Base-by-base conservation (phyloP, 371 early-diverging fungal genomes). In the Apophysomyces trapeziformis region DNA sequence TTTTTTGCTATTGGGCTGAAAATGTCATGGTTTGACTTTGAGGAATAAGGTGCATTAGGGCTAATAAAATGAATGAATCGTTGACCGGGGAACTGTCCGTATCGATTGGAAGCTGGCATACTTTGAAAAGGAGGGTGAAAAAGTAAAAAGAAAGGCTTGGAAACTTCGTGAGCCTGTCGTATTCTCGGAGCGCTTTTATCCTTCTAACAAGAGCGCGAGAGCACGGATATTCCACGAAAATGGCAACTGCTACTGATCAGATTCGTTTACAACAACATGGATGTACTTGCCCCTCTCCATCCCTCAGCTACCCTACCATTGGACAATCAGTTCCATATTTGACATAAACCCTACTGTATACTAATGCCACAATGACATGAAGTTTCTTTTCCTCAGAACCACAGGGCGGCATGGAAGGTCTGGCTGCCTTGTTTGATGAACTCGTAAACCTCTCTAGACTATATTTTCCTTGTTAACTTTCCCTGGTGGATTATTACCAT, bases 251-350 rank as follows among this genome's bases (percentile, higher is more conserved):
- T 45, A n/a, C 54, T 50, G 54, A 50, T 21, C 54, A 21, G 41
- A 18, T 50, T 50, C 54, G 54, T 50, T 50, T 21, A 50, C 54
- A 50, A 50, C 54, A 41, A 13, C 21, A 50, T 50, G 54, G 54
- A 21, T 8, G 54, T 21, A 26, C 54, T 21, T 50, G 11, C 21
- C 54, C 54, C 21, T 18, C 21, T 50, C 8, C 5, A 18, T 50
- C 21, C 21, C 21, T 50, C n/a, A 5, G 18, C 21, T 21, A 50
- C 11, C 21, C 21, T 13, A 8, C 41, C 41, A 13, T 13, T 41
- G 41, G 13, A 41, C 13, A 8, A 13, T 41, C 8, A 13, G 11
- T 41, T 41, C 41, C 41, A 41, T 11, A 41, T 11, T 5, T 11
- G 41, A 41, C 8, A 1, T 11, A 41, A 13, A 8, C 13, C 41